A percentile compares a stretch with the other conserved stretches of the same genome.
Conservation (phyloP, 2,329 filamentous ascomycete genomes). For the Colletotrichum destructivum region DNA sequence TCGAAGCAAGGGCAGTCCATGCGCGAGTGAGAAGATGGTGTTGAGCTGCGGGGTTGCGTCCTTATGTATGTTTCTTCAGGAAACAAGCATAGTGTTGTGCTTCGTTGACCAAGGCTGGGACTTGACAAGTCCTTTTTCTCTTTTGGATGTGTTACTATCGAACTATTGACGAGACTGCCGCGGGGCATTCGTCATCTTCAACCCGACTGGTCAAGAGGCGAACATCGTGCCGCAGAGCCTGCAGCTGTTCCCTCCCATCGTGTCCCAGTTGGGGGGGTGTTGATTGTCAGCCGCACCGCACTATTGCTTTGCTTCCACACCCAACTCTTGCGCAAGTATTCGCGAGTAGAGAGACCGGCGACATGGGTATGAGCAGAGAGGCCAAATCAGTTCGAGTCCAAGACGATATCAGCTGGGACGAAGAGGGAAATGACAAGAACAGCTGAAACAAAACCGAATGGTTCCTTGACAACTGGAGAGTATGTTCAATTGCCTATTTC, state of each 20-base stretch:
- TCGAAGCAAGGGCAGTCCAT: constrained; percentile 10
- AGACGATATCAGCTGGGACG: too few relatives aligned
- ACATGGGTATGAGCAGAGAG: too few relatives aligned
- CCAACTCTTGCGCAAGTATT: not conserved
- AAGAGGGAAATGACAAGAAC: too few relatives aligned
- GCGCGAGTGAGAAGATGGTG: not conserved
- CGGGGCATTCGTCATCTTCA: not conserved
- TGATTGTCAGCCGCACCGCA: constrained; percentile 2
- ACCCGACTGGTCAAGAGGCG: not conserved
- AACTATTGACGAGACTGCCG: constrained; percentile 7
- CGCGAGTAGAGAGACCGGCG: too few relatives aligned
- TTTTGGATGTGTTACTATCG: not conserved
- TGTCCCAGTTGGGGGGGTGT: not conserved
- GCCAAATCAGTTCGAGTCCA: too few relatives aligned
- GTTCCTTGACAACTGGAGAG: too few relatives aligned
- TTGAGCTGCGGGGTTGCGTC: constrained; percentile 17
- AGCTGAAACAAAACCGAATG: too few relatives aligned
- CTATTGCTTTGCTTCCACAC: not conserved
- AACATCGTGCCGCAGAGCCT: not conserved
- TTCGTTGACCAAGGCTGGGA: not conserved
- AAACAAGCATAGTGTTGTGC: not conserved
- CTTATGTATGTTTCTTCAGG: not conserved
- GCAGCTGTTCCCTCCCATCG: not conserved
- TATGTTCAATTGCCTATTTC: too few relatives aligned
- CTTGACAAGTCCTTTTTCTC: not conserved